phyloP scores from a whole-genome alignment of 164 flowering plant species.

The Kingdonia uniflora region DNA sequence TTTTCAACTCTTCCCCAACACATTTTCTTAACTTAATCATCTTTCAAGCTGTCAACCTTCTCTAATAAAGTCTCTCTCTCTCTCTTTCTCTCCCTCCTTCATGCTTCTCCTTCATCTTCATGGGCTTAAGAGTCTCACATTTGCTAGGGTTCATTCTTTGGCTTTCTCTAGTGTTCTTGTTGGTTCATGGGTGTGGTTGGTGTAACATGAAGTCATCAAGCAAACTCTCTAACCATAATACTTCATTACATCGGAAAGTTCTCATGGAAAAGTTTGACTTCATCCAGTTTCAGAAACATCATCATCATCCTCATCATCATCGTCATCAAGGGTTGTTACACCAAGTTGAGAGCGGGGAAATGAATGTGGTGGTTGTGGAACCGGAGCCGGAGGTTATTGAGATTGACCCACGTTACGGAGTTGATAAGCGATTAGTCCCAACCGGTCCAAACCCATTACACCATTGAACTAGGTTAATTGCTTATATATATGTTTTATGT shows the following conservation, averaged over 20 bases:
- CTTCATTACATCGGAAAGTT: slow-evolving; percentile 14
- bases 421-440: slow-evolving; percentile 48
- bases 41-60: slow-evolving; percentile 12
- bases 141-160: slow-evolving; percentile 20
- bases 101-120: slow-evolving; percentile 6
- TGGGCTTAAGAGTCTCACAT: slow-evolving; percentile 18
- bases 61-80: slow-evolving; percentile 3
- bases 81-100: slow-evolving; percentile 6
- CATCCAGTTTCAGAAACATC: slow-evolving; percentile 20
- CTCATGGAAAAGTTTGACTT: slow-evolving; percentile 25
- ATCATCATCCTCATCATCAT: slow-evolving; percentile 8
- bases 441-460: slow-evolving; percentile 69
- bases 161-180: slow-evolving; percentile 20
- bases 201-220: slow-evolving; percentile 4
- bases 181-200: slow-evolving; percentile 14
- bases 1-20: slow-evolving; percentile 14
- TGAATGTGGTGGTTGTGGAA: not conserved
- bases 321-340: not conserved
- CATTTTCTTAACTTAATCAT: slow-evolving; percentile 5
- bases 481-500: no score
- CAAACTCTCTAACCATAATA: not conserved
- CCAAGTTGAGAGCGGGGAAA: not conserved
- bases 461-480: slow-evolving; percentile 28
- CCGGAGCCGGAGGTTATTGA: slow-evolving; percentile 15
- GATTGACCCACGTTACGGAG: slow-evolving; percentile 42